Conservation (phyloP, 2,329 filamentous ascomycete species). For the Fusarium sp. region DNA sequence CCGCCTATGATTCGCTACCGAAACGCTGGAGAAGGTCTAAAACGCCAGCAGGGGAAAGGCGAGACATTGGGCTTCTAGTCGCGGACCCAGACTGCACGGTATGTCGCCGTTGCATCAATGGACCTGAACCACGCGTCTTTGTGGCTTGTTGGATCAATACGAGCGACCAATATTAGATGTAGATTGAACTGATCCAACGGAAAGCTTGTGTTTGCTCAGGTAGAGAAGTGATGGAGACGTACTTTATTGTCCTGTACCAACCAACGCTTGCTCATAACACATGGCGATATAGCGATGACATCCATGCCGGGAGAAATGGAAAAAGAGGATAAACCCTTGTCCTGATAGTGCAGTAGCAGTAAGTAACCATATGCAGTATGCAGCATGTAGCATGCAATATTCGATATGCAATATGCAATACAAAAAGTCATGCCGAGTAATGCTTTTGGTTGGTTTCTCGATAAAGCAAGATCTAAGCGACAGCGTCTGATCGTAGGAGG, state of each 20-base stretch:
- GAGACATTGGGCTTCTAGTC: slow-evolving; percentile 35
- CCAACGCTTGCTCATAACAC: slow-evolving; percentile 8
- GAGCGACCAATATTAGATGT: slow-evolving; percentile 13
- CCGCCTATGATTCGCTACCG: slow-evolving; percentile 52
- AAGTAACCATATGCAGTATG: too few species aligned
- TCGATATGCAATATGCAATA: slow-evolving; percentile 13
- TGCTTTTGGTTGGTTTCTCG: slow-evolving; percentile 25
- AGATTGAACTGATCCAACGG: not conserved
- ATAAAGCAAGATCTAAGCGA: slow-evolving; percentile 33
- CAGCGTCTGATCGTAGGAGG: not conserved
- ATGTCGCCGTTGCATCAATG: slow-evolving; percentile 16
- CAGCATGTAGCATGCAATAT: slow-evolving; percentile 15
- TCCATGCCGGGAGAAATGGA: not conserved
- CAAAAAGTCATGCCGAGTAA: slow-evolving; percentile 5
- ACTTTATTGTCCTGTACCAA: not conserved
- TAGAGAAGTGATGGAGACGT: not conserved
- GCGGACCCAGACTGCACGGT: slow-evolving; percentile 23
- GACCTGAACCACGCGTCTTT: slow-evolving; percentile 24
- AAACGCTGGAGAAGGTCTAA: slow-evolving; percentile 44
- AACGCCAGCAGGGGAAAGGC: slow-evolving; percentile 36
- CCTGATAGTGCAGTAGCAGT: not conserved
- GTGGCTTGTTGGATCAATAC: slow-evolving; percentile 22
- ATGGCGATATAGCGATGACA: slow-evolving; percentile 11
- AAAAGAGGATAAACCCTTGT: slow-evolving; percentile 1
- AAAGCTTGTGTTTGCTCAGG: not conserved